phyloP scores from a whole-genome alignment of 1,284 basidiomycete genomes.

The Ceraceosorus bombacis region DNA sequence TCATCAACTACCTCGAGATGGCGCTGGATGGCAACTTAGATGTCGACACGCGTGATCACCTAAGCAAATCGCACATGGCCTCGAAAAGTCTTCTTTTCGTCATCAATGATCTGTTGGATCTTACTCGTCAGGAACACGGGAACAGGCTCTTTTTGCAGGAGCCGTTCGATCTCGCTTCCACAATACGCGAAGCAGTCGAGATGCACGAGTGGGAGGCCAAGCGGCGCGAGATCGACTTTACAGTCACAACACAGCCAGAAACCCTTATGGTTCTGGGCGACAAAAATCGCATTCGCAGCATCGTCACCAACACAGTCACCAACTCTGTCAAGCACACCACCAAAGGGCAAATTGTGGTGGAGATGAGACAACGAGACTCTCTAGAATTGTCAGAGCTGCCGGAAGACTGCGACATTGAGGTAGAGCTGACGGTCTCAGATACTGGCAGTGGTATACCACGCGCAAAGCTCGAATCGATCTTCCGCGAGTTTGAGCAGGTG shows the following conservation, averaged over 20 bases:
- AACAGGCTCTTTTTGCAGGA: slow-evolving; percentile 73
- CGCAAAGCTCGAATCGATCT: slow-evolving; percentile 70
- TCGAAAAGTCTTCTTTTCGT: slow-evolving; percentile 60
- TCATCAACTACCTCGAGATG: slow-evolving; percentile 66
- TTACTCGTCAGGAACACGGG: slow-evolving; percentile 72
- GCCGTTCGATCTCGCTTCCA: slow-evolving; percentile 65
- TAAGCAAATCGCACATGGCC: slow-evolving; percentile 69
- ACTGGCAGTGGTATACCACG: slow-evolving; percentile 69
- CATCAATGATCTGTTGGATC: slow-evolving; percentile 77
- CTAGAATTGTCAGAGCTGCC: slow-evolving; percentile 25
- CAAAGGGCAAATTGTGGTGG: slow-evolving; percentile 61
- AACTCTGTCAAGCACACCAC: slow-evolving; percentile 70
- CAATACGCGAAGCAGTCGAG: slow-evolving; percentile 63
- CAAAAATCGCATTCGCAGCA: slow-evolving; percentile 63
- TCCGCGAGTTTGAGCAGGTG: slow-evolving; percentile 77
- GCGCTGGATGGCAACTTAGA: slow-evolving; percentile 74
- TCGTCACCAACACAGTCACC: slow-evolving; percentile 73
- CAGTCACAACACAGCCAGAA: slow-evolving; percentile 58
- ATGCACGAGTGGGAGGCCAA: slow-evolving; percentile 61
- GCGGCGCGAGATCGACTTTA: slow-evolving; percentile 62
- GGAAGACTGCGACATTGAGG: slow-evolving; percentile 51
- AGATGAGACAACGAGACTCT: slow-evolving; percentile 52
- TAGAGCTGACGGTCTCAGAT: slow-evolving; percentile 69
- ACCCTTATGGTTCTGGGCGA: slow-evolving; percentile 55
- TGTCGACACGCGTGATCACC: slow-evolving; percentile 68